Evolutionary conservation across 2,329 filamentous ascomycete species (phyloP).

Genomic region (Aspergillus sergii): DNA sequence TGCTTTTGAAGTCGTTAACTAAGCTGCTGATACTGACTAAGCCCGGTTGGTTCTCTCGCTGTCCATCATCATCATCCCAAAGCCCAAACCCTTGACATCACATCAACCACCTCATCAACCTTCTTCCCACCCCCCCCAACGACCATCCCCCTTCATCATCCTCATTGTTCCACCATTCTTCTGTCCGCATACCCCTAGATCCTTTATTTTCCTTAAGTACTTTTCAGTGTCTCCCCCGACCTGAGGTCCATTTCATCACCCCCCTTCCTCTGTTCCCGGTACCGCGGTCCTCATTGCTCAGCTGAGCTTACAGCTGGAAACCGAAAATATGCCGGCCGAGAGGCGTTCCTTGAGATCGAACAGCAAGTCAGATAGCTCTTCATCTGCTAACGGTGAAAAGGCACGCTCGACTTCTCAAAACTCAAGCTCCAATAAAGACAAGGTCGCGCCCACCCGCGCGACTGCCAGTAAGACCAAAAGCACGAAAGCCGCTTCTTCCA

Average conservation of each 20-base stretch:
- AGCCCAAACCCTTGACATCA: slow-evolving; percentile 41
- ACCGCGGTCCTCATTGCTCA: slow-evolving; percentile 32
- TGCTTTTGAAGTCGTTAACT: slow-evolving; percentile 14
- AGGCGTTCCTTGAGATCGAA: slow-evolving; percentile 50
- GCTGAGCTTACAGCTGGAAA: slow-evolving; percentile 34
- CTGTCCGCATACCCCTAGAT: slow-evolving; percentile 15
- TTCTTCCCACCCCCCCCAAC: slow-evolving; percentile 16
- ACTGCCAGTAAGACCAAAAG: slow-evolving; percentile 45
- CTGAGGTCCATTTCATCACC: slow-evolving; percentile 17
- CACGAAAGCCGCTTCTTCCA: slow-evolving; percentile 39
- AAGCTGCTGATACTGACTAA: slow-evolving; percentile 39
- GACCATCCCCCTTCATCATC: slow-evolving; percentile 1
- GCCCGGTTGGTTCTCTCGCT: slow-evolving; percentile 34
- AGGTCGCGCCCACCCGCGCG: slow-evolving; percentile 46
- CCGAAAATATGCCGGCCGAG: slow-evolving; percentile 49
- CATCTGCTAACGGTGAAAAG: slow-evolving; percentile 52
- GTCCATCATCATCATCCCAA: slow-evolving; percentile 24
- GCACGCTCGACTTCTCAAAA: slow-evolving; percentile 46
- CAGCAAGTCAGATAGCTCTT: slow-evolving; percentile 50
- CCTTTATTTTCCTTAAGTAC: slow-evolving; percentile 13
- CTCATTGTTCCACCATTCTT: slow-evolving; percentile 24
- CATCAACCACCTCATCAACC: slow-evolving; percentile 35
- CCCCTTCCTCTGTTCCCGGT: slow-evolving; percentile 32
- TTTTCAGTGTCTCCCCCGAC: slow-evolving; percentile 16
- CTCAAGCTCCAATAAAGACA: slow-evolving; percentile 48